Evolutionary conservation across 768 basidiomycete genomes (phyloP).

Genomic region (Krasilnikovozyma curviuscula): DNA sequence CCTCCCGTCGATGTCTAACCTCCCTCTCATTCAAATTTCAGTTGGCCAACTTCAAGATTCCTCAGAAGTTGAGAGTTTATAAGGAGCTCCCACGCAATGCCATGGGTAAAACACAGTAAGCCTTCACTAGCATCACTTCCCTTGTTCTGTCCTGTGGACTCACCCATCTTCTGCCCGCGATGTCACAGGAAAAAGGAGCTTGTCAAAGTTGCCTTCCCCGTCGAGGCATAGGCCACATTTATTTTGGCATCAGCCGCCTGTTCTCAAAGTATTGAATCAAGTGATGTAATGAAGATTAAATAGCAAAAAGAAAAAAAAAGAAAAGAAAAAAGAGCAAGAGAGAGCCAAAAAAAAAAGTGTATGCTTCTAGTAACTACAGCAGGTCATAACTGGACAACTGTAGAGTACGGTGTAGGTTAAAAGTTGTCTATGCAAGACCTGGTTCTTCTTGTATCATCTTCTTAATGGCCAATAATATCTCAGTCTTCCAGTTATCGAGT

Average conservation of each 20-base stretch:
- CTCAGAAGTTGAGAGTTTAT: slow-evolving; percentile 10
- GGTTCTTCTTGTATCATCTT: slow-evolving; percentile 46
- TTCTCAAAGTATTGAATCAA: too few species aligned
- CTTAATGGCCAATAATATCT: slow-evolving; percentile 77
- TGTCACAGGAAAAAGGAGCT: slow-evolving; percentile 9
- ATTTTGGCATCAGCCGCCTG: too few species aligned
- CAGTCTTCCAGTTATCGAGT: slow-evolving; percentile 92
- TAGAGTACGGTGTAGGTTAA: neutral
- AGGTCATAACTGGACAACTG: too few species aligned
- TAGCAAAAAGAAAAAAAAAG: too few species aligned
- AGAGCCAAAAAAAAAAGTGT: too few species aligned
- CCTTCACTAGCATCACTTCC: neutral
- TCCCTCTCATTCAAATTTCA: neutral
- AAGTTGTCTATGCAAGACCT: slow-evolving; percentile 24
- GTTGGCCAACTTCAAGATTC: slow-evolving; percentile 9
- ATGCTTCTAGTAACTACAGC: too few species aligned
- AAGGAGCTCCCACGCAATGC: slow-evolving; percentile 14
- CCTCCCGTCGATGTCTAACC: neutral
- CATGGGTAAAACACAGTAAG: slow-evolving; percentile 16
- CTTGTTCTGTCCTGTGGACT: neutral
- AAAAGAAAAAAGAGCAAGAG: too few species aligned
- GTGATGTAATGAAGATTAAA: too few species aligned
- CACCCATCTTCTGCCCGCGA: neutral
- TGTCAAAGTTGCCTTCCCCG: slow-evolving; percentile 6
- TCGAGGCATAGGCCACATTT: too few species aligned